Conservation (phyloP, 1,139 yeast species). For the Suhomyces bokatorum region DNA sequence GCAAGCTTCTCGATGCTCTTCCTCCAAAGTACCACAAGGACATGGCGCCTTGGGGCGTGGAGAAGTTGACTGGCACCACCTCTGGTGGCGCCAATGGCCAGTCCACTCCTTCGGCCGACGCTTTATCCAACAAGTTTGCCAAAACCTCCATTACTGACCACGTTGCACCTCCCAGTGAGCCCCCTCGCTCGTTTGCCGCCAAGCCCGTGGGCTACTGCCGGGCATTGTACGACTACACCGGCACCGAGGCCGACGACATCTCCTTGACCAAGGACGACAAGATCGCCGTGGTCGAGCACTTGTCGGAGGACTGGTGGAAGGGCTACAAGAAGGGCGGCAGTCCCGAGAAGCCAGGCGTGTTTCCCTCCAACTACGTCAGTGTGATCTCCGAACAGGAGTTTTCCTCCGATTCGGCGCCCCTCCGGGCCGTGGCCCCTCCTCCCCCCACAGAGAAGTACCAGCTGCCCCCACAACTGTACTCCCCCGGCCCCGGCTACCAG, state of each 20-base stretch:
- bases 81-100: conserved; percentile 19
- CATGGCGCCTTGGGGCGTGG: conserved; percentile 51
- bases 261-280: conserved; percentile 64
- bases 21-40: conserved; percentile 64
- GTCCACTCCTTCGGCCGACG: conserved; percentile 16
- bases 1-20: conserved; percentile 51
- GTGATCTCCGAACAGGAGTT: conserved; percentile 42
- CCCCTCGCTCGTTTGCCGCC: conserved; percentile 22
- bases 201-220: conserved; percentile 47
- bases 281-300: conserved; percentile 67
- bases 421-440: conserved; percentile 11
- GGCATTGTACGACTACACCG: conserved; percentile 72
- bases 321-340: conserved; percentile 52
- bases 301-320: conserved; percentile 90
- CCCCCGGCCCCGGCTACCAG: conserved; percentile 12
- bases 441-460: conserved; percentile 20
- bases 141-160: conserved; percentile 24
- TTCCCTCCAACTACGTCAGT: conserved; percentile 85
- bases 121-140: conserved; percentile 24
- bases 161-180: conserved; percentile 24
- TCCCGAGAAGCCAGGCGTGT: conserved; percentile 65
- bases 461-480: conserved; percentile 16
- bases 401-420: conserved; percentile 15
- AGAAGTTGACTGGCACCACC: conserved; percentile 32
- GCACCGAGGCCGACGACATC: conserved; percentile 74